These are phyloP conservation scores for Monosporascus cannonballus DNA, from an alignment of 2,329 filamentous ascomycete genomes.

Conservation along the genomic window DNA sequence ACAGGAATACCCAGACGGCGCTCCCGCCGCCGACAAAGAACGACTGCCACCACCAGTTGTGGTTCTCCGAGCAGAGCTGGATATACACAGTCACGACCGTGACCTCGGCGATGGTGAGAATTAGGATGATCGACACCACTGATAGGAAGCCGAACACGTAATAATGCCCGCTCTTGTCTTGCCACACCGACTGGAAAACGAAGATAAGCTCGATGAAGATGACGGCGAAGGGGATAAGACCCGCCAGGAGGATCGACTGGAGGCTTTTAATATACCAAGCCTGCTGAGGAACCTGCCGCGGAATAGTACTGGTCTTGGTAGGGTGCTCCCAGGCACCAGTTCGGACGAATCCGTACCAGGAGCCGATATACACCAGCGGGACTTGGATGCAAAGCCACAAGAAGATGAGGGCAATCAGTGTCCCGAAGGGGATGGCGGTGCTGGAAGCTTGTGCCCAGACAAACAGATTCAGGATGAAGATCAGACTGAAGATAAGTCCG, in stretches of 20 bases:
- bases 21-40: slow-evolving; percentile 74
- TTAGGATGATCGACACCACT: slow-evolving; percentile 64
- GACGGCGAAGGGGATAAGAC: slow-evolving; percentile 77
- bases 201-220: slow-evolving; percentile 85
- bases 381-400: slow-evolving; percentile 85
- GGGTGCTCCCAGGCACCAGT: slow-evolving; percentile 72
- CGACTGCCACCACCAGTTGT: slow-evolving; percentile 90
- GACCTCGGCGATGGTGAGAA: slow-evolving; percentile 74
- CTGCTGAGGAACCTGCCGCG: slow-evolving; percentile 68
- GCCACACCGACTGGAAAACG: slow-evolving; percentile 81
- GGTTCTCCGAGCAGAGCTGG: slow-evolving; percentile 78
- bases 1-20: slow-evolving; percentile 74
- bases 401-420: slow-evolving; percentile 63
- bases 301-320: slow-evolving; percentile 65
- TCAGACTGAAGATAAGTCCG: slow-evolving; percentile 65
- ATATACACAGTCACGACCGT: slow-evolving; percentile 79
- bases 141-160: slow-evolving; percentile 85
- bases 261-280: slow-evolving; percentile 66
- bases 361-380: slow-evolving; percentile 75
- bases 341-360: slow-evolving; percentile 67
- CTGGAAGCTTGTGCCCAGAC: slow-evolving; percentile 87
- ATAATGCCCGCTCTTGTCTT: slow-evolving; percentile 87
- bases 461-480: slow-evolving; percentile 81
- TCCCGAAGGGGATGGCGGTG: slow-evolving; percentile 79
- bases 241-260: slow-evolving; percentile 63